Evolutionary conservation across 1,284 basidiomycete species (phyloP).

Genomic region (Ustilago tritici): DNA sequence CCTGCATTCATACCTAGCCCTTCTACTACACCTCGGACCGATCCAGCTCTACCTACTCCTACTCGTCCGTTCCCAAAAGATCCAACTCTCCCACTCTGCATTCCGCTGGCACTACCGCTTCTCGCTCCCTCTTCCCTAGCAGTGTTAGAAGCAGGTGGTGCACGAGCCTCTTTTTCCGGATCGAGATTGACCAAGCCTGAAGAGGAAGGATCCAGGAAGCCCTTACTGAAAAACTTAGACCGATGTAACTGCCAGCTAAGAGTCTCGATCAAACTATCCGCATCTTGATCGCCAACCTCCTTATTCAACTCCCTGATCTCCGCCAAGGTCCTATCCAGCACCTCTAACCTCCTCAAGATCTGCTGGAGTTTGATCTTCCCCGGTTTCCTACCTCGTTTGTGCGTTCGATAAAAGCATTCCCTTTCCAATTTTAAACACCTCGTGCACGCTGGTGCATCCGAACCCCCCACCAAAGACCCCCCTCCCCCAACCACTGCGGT

Average conservation of each 20-base stretch:
- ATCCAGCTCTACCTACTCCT: neutral
- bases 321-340: constrained; percentile 28
- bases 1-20: neutral
- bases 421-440: constrained; percentile 33
- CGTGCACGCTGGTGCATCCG: constrained; percentile 1
- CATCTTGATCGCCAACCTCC: constrained; percentile 33
- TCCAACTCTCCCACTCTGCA: too few species aligned
- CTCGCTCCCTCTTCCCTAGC: constrained; percentile 2
- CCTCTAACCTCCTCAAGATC: constrained; percentile 29
- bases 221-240: constrained; percentile 35
- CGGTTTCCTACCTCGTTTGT: constrained; percentile 44
- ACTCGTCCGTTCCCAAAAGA: too few species aligned
- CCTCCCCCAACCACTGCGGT: too few species aligned
- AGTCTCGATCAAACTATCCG: constrained; percentile 25
- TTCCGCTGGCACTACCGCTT: neutral
- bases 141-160: neutral
- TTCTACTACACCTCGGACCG: neutral
- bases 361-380: constrained; percentile 53
- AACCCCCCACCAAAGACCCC: too few species aligned
- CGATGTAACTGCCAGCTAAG: constrained; percentile 38
- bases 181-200: neutral
- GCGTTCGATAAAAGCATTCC: constrained; percentile 29
- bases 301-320: constrained; percentile 36
- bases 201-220: neutral
- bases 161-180: neutral